phyloP scores from a whole-genome alignment of 441 rosid species.

The Pelargonium australe region DNA sequence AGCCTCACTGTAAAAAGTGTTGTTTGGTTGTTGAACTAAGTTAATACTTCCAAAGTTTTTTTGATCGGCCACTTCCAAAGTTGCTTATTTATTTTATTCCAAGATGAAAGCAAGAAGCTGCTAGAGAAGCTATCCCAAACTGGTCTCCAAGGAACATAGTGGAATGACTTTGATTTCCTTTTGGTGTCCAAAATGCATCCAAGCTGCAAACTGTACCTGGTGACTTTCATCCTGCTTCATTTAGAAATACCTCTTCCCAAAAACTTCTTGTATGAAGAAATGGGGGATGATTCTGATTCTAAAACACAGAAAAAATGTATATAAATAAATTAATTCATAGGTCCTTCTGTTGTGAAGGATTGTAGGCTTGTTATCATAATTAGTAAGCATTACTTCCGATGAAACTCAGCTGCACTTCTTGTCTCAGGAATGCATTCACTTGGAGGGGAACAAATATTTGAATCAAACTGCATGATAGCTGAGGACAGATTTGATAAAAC shows the following conservation, averaged over 20 bases:
- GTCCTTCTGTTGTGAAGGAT: slow-evolving; percentile 44
- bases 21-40: too few species aligned
- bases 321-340: slow-evolving; percentile 37
- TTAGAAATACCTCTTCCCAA: slow-evolving; percentile 64
- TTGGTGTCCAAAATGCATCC: slow-evolving; percentile 5
- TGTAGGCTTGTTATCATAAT: slow-evolving; percentile 52
- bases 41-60: too few species aligned
- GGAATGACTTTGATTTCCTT: slow-evolving; percentile 7
- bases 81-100: too few species aligned
- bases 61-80: too few species aligned
- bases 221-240: slow-evolving; percentile 29
- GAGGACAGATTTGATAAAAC: slow-evolving; percentile 43
- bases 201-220: slow-evolving; percentile 16
- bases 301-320: slow-evolving; percentile 51
- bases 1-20: too few species aligned
- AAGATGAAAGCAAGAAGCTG: too few species aligned
- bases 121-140: too few species aligned
- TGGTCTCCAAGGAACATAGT: background rate
- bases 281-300: slow-evolving; percentile 60
- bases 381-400: slow-evolving; percentile 47
- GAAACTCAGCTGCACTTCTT: slow-evolving; percentile 59
- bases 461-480: slow-evolving; percentile 54
- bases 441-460: slow-evolving; percentile 41
- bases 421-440: slow-evolving; percentile 46
- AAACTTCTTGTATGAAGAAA: slow-evolving; percentile 43